Percentiles rank a stretch among this genome's conserved stretches.
Evolutionary conservation across 1,139 yeast species (phyloP).

Genomic region (Lodderomyces theae): DNA sequence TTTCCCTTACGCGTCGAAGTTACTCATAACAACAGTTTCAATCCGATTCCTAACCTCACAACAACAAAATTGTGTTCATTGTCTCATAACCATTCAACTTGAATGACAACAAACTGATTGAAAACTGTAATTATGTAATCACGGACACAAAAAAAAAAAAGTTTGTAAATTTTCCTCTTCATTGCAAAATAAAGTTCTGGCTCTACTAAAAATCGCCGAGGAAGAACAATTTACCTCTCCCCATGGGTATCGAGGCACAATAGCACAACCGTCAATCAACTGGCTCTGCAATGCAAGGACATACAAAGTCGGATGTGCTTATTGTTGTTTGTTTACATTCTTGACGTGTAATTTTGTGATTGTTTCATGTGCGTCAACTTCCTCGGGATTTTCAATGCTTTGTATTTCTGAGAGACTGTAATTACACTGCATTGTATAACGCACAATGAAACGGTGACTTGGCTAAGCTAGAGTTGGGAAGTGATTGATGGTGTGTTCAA

Average conservation of each 20-base stretch:
- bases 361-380: neutral
- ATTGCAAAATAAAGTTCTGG: no score
- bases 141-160: neutral
- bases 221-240: no score
- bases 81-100: neutral
- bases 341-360: neutral
- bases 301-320: no score
- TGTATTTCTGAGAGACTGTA: neutral
- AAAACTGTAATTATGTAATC: neutral
- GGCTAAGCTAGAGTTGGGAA: no score
- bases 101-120: neutral
- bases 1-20: neutral
- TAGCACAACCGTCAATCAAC: no score
- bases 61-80: neutral
- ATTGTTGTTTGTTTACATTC: no score
- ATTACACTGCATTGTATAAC: neutral
- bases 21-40: neutral
- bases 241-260: no score
- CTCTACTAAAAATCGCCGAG: no score
- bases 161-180: no score
- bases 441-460: neutral
- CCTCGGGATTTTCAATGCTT: slow-evolving; percentile 4
- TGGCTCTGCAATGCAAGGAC: neutral
- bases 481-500: no score
- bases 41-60: neutral